These are phyloP conservation scores for Fraxinus excelsior DNA, from an alignment of 257 asterid genomes.

Conservation along the genomic window DNA sequence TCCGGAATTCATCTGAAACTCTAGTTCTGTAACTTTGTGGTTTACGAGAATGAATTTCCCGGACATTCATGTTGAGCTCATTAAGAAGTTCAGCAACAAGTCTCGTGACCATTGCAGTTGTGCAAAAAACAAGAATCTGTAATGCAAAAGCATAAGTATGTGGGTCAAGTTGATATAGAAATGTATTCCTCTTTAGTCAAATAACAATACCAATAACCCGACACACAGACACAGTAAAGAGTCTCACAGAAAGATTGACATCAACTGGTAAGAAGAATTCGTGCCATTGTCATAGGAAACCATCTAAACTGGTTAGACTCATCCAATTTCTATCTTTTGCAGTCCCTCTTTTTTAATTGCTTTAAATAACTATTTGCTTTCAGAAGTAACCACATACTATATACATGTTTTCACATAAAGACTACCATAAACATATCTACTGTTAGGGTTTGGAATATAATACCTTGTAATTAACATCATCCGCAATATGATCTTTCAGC, in stretches of 20 bases:
- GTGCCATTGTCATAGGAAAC: neutral
- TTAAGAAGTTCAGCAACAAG: slow-evolving; percentile 86
- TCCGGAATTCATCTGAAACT: slow-evolving; percentile 89
- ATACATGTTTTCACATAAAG: neutral
- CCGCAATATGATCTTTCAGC: slow-evolving; percentile 79
- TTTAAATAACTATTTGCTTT: neutral
- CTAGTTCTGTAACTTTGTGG: slow-evolving; percentile 89
- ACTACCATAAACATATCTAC: neutral
- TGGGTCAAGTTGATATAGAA: slow-evolving; percentile 11
- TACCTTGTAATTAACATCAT: slow-evolving; percentile 90
- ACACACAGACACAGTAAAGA: neutral
- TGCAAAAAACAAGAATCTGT: slow-evolving; percentile 94
- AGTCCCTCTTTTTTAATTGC: neutral
- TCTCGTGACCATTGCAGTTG: slow-evolving; percentile 97
- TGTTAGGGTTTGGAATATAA: neutral
- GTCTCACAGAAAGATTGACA: neutral
- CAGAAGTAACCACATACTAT: neutral
- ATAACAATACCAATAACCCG: neutral
- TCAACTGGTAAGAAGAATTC: neutral
- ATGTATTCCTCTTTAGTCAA: too few species aligned
- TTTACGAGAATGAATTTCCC: slow-evolving; percentile 94
- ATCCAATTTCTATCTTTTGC: neutral
- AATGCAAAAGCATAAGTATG: slow-evolving; percentile 13
- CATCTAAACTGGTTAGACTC: neutral
- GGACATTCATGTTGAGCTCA: slow-evolving; percentile 82